These are phyloP conservation scores for Talaromyces trachyspermus DNA, from an alignment of 495 filamentous ascomycete genomes.

Conservation along the genomic window DNA sequence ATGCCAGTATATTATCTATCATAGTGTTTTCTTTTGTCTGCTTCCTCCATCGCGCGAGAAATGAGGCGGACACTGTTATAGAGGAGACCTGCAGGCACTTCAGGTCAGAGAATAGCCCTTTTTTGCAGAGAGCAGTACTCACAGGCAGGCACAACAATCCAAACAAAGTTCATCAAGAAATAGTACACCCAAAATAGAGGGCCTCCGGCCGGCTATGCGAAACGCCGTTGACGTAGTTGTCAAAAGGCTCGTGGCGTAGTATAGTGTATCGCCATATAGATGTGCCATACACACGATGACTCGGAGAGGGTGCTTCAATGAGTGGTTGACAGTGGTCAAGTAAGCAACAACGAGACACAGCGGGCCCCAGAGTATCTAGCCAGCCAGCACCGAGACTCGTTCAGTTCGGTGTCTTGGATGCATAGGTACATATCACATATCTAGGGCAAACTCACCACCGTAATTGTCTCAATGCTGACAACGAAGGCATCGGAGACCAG, in stretches of 20 bases:
- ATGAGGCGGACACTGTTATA: conserved; percentile 40
- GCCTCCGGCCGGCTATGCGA: conserved; percentile 68
- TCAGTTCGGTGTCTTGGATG: not conserved
- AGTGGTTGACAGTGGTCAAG: conserved; percentile 50
- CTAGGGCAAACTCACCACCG: conserved; percentile 48
- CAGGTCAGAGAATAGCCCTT: not conserved
- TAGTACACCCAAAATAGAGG: conserved; percentile 89
- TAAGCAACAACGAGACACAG: conserved; percentile 63
- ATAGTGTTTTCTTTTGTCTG: conserved; percentile 24
- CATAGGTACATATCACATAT: not conserved
- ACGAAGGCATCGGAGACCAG: conserved; percentile 73
- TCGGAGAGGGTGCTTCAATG: conserved; percentile 64
- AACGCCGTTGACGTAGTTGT: conserved; percentile 47
- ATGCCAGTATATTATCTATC: too few relatives aligned
- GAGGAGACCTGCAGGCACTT: conserved; percentile 43
- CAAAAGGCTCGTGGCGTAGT: conserved; percentile 74
- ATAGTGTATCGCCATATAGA: conserved; percentile 78
- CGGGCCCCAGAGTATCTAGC: conserved; percentile 66
- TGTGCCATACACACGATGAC: conserved; percentile 68
- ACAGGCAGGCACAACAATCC: conserved; percentile 69
- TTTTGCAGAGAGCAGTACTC: conserved; percentile 17
- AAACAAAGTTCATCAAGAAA: conserved; percentile 77
- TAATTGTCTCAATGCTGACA: conserved; percentile 77
- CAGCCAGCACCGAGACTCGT: not conserved
- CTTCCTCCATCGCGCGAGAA: conserved; percentile 35